Conservation (phyloP, 83 land plant species). For the Larix sibirica region DNA sequence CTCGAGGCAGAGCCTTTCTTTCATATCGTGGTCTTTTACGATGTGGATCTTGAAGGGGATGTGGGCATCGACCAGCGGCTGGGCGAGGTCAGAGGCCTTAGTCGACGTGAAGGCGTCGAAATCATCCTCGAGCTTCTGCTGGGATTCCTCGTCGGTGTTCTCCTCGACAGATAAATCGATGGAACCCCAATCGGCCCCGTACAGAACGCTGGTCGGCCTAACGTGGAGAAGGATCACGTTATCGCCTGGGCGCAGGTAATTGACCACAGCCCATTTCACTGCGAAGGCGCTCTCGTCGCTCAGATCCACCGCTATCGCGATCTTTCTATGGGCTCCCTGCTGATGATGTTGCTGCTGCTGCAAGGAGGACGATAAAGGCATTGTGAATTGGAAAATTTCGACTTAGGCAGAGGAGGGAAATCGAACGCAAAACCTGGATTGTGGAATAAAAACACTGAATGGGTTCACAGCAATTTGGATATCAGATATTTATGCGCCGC, state of each 20-base stretch:
- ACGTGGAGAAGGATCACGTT: constrained; percentile 79
- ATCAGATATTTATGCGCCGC: too few relatives aligned
- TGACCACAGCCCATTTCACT: constrained; percentile 83
- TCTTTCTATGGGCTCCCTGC: constrained; percentile 51
- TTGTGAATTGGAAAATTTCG: not conserved
- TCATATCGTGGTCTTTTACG: constrained; percentile 96
- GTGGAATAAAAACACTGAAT: too few relatives aligned
- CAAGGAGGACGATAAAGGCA: constrained; percentile 3
- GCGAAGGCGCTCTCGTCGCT: constrained; percentile 92
- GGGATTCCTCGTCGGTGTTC: constrained; percentile 31
- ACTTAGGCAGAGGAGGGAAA: too few relatives aligned
- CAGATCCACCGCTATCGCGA: constrained; percentile 90
- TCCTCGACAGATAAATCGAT: constrained; percentile 27
- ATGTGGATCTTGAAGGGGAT: constrained; percentile 90
- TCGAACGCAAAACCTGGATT: too few relatives aligned
- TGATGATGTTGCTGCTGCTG: constrained; percentile 14
- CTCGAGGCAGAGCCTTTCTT: constrained; percentile 86
- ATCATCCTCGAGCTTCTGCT: constrained; percentile 72
- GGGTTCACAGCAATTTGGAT: too few relatives aligned
- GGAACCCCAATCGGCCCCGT: constrained; percentile 84
- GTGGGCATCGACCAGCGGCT: constrained; percentile 73
- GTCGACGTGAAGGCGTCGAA: constrained; percentile 77
- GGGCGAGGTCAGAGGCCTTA: constrained; percentile 72
- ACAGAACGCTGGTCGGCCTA: constrained; percentile 75
- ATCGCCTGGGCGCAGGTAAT: constrained; percentile 85